Conservation (phyloP, 2,329 filamentous ascomycete species). For the Elsinoe fawcettii region DNA sequence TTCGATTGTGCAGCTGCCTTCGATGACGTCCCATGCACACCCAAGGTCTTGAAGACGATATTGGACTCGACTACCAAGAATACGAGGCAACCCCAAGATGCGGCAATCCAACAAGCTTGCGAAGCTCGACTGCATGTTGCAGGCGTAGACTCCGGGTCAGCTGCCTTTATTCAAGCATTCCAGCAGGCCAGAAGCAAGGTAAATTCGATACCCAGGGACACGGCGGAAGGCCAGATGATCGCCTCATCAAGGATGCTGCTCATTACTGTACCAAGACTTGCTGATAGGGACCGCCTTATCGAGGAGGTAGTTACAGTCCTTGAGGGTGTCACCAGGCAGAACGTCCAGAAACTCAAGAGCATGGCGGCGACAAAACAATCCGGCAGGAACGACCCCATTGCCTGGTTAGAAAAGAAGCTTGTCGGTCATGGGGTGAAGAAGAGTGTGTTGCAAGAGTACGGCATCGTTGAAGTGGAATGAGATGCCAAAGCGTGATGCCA, state of each 20-base stretch:
- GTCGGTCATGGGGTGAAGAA: neutral
- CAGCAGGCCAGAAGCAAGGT: slow-evolving; percentile 57
- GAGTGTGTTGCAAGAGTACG: neutral
- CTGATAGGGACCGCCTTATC: slow-evolving; percentile 41
- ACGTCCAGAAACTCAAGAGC: slow-evolving; percentile 21
- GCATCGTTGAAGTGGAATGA: neutral
- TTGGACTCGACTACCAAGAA: slow-evolving; percentile 51
- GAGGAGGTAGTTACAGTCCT: slow-evolving; percentile 48
- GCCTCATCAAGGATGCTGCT: slow-evolving; percentile 16
- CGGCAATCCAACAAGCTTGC: slow-evolving; percentile 60
- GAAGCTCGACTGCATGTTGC: slow-evolving; percentile 54
- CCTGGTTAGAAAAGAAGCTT: slow-evolving; percentile 1
- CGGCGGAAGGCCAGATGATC: slow-evolving; percentile 35
- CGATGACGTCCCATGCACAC: slow-evolving; percentile 54
- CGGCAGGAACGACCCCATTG: neutral
- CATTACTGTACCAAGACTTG: slow-evolving; percentile 42
- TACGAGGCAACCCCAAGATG: slow-evolving; percentile 44
- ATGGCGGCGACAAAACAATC: neutral
- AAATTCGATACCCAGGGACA: slow-evolving; percentile 36
- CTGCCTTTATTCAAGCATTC: slow-evolving; percentile 66
- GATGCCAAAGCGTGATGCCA: neutral
- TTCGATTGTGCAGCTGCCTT: slow-evolving; percentile 74
- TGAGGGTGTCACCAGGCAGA: slow-evolving; percentile 33
- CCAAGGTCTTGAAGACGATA: slow-evolving; percentile 65
- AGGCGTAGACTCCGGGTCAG: slow-evolving; percentile 54